A percentile compares a stretch with the other conserved stretches of the same genome.
Conservation (phyloP, 495 filamentous ascomycete species). For the Aspergillus conjunctus region DNA sequence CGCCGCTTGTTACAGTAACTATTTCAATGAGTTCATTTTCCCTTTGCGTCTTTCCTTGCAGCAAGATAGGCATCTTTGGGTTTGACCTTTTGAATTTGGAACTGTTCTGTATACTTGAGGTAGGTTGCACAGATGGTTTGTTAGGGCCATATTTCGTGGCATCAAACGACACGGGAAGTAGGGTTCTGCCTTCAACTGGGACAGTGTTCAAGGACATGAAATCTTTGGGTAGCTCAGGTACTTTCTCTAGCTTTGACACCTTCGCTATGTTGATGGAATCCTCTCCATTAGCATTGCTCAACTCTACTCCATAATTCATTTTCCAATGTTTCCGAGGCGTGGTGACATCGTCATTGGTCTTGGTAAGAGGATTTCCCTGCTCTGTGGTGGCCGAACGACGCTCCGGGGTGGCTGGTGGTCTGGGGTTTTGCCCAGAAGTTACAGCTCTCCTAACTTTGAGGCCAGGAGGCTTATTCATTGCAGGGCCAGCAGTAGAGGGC, state of each 20-base stretch:
- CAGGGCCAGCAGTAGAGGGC: background rate
- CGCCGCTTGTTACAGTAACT: slow-evolving; percentile 1
- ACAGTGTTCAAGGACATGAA: background rate
- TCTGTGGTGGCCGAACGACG: background rate
- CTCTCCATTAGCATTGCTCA: background rate
- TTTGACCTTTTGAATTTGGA: background rate
- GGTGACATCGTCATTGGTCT: background rate
- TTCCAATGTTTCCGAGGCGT: slow-evolving; percentile 25
- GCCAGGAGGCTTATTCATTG: slow-evolving; percentile 22
- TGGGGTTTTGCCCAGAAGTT: background rate
- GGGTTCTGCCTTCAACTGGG: background rate
- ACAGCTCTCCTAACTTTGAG: slow-evolving; percentile 22
- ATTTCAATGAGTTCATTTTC: slow-evolving; percentile 22
- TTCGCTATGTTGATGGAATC: background rate
- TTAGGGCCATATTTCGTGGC: slow-evolving; percentile 21
- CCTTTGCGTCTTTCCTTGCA: background rate
- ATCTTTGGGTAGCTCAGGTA: background rate
- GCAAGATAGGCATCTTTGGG: background rate
- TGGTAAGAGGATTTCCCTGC: background rate
- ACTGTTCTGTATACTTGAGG: too few relatives aligned
- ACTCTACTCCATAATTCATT: slow-evolving; percentile 20
- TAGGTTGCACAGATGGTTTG: background rate
- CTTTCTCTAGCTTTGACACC: background rate
- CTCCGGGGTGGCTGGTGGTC: background rate
- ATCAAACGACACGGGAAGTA: slow-evolving; percentile 18